These are phyloP conservation scores for Leccinum longicurvipes DNA, from an alignment of 768 basidiomycete genomes.

Conservation along the genomic window DNA sequence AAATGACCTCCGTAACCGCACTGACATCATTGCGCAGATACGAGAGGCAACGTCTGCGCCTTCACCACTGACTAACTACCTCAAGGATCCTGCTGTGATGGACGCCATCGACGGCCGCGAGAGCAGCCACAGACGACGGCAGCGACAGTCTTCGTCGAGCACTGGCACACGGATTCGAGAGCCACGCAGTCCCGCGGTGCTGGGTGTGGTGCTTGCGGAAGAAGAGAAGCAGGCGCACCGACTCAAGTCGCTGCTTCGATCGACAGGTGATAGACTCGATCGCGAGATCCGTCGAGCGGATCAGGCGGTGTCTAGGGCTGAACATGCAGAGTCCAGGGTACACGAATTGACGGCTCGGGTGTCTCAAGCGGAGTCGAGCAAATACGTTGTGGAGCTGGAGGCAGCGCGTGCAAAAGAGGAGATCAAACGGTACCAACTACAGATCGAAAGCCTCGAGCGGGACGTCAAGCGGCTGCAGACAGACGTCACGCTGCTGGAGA, in stretches of 20 bases:
- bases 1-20: slow-evolving; percentile 5
- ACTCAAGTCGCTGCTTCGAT: slow-evolving; percentile 50
- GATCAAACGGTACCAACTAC: slow-evolving; percentile 42
- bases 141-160: slow-evolving; percentile 33
- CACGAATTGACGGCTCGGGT: slow-evolving; percentile 39
- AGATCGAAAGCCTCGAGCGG: slow-evolving; percentile 45
- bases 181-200: slow-evolving; percentile 37
- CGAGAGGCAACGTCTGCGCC: slow-evolving; percentile 45
- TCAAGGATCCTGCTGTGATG: slow-evolving; percentile 42
- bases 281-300: slow-evolving; percentile 55
- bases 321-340: slow-evolving; percentile 47
- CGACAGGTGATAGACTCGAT: slow-evolving; percentile 52
- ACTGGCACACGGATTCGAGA: slow-evolving; percentile 41
- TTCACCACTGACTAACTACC: slow-evolving; percentile 42
- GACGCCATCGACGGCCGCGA: slow-evolving; percentile 32
- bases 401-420: slow-evolving; percentile 44
- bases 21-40: slow-evolving; percentile 39
- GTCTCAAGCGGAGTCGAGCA: slow-evolving; percentile 40
- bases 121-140: slow-evolving; percentile 28
- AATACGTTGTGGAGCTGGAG: slow-evolving; percentile 38
- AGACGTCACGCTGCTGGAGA: slow-evolving; percentile 34
- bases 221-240: slow-evolving; percentile 57
- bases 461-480: slow-evolving; percentile 38
- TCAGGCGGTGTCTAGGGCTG: slow-evolving; percentile 47
- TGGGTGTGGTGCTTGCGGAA: slow-evolving; percentile 45